Evolutionary conservation across 2,329 filamentous ascomycete species (phyloP), one percentile per base, ranked within the genome.

Genomic region (Neonectria neomacrospora): DNA sequence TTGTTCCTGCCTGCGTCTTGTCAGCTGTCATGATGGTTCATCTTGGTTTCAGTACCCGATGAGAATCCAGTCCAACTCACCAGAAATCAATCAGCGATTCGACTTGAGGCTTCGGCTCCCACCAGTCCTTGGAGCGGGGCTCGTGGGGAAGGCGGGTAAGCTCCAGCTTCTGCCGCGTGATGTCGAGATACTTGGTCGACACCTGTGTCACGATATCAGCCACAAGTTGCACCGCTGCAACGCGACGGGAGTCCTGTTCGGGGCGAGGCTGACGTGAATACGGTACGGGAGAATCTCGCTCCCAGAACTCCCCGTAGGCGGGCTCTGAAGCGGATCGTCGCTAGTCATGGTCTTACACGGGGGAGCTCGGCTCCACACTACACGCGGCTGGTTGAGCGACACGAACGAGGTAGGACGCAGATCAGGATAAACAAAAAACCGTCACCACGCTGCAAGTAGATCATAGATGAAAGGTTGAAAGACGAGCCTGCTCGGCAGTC

Each of bases 21-120:
- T 69, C 7, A 66, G 63, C n/a, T 18, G 6, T 39, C 23, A 22
- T 11, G 12, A 50, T 12, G 16, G 18, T 30, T 26, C 8, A 44
- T 16, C 6, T 5, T 16, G 8, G 16, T 26, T 6, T 11, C 2
- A 14, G 18, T 34, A 34, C 12, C 4, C 16, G 39, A 8, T 16
- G 26, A 22, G 32, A 44, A 28, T 26, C 26, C 53, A 44, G 23
- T 23, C 26, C 53, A 28, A 76, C 81, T 75, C 69, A 87, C 86
- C 89, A 91, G 70, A 83, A 90, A 74, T 91, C 89, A 61, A 91
- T 81, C 65, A 91, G 76, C 20, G 87, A 84, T 75, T 91, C 89
- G 56, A 91, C 80, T 47, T 85, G 82, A 28, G 82, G 77, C 73
- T 91, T 91, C 2, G 88, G 86, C 63, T 87, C 83, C 77, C 85